phyloP scores from a whole-genome alignment of 1,284 basidiomycete genomes.

The Stygiomarasmius scandens region DNA sequence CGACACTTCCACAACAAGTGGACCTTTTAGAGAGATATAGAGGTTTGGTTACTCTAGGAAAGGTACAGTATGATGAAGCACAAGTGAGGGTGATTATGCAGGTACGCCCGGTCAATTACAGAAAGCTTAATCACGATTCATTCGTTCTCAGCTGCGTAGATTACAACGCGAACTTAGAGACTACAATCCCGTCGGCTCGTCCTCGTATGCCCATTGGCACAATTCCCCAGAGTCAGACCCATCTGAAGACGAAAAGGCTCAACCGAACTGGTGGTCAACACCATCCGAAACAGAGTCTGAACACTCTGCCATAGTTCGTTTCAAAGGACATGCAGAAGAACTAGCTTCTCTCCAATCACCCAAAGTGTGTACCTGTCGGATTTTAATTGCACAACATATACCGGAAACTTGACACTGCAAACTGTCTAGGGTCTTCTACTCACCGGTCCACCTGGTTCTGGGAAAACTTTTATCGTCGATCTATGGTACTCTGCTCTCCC shows the following conservation, averaged over 20 bases:
- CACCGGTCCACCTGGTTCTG: constrained; percentile 78
- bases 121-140: too few relatives aligned
- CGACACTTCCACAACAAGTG: constrained; percentile 21
- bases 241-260: background rate
- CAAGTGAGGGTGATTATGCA: constrained; percentile 69
- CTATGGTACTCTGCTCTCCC: constrained; percentile 66
- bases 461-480: constrained; percentile 73
- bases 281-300: constrained; percentile 17
- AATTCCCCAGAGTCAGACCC: background rate
- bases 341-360: constrained; percentile 36
- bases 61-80: constrained; percentile 62
- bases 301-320: constrained; percentile 44
- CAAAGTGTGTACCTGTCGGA: constrained; percentile 20
- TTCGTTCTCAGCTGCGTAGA: constrained; percentile 42
- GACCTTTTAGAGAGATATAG: constrained; percentile 55
- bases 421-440: constrained; percentile 68
- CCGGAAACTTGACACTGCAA: background rate
- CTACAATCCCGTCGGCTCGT: constrained; percentile 30
- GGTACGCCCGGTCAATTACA: constrained; percentile 38
- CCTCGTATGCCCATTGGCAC: constrained; percentile 29
- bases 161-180: constrained; percentile 48
- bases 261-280: constrained; percentile 17
- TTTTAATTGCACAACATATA: constrained; percentile 26
- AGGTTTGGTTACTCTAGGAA: constrained; percentile 48
- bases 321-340: constrained; percentile 61